These are phyloP conservation scores for Loxodes magnus DNA, from an alignment of 73 alveolate genomes.

Conservation along the genomic window DNA sequence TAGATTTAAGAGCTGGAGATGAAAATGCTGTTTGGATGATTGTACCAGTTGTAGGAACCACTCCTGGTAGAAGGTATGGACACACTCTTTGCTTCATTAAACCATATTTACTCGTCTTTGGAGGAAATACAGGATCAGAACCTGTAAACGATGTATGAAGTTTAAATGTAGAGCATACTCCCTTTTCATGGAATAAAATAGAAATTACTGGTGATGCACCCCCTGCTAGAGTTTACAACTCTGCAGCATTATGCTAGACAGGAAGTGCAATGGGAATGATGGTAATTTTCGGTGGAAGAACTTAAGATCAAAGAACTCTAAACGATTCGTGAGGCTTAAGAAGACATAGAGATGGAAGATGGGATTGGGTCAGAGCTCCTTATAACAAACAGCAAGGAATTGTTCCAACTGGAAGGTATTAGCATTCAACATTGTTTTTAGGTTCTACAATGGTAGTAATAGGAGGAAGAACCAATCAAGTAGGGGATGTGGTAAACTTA, in stretches of 20 bases:
- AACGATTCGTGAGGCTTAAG: conserved; percentile 93
- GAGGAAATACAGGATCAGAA: conserved; percentile 90
- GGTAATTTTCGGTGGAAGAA: conserved; percentile 88
- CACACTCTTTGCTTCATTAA: conserved; percentile 77
- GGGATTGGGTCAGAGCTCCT: conserved; percentile 95
- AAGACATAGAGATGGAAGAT: conserved; percentile 88
- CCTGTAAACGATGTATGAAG: conserved; percentile 90
- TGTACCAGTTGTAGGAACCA: conserved; percentile 85
- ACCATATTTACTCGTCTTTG: conserved; percentile 84
- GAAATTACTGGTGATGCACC: conserved; percentile 67
- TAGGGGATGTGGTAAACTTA: conserved; percentile 66
- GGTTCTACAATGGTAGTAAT: conserved; percentile 74
- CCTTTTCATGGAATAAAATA: conserved; percentile 84
- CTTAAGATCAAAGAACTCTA: conserved; percentile 66
- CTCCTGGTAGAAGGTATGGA: conserved; percentile 94
- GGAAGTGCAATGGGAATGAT: conserved; percentile 92
- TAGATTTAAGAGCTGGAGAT: conserved; percentile 81
- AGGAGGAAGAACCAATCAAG: conserved; percentile 87
- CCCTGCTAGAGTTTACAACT: conserved; percentile 81
- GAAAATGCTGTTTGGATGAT: conserved; percentile 85
- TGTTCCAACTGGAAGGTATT: conserved; percentile 69
- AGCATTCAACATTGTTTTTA: conserved; percentile 70
- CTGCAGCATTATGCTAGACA: conserved; percentile 70
- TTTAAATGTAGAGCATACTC: conserved; percentile 77
- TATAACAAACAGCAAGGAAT: conserved; percentile 68